These are phyloP conservation scores for Alternaria metachromatica DNA, from an alignment of 2,329 filamentous ascomycete species.

Conservation along the genomic window DNA sequence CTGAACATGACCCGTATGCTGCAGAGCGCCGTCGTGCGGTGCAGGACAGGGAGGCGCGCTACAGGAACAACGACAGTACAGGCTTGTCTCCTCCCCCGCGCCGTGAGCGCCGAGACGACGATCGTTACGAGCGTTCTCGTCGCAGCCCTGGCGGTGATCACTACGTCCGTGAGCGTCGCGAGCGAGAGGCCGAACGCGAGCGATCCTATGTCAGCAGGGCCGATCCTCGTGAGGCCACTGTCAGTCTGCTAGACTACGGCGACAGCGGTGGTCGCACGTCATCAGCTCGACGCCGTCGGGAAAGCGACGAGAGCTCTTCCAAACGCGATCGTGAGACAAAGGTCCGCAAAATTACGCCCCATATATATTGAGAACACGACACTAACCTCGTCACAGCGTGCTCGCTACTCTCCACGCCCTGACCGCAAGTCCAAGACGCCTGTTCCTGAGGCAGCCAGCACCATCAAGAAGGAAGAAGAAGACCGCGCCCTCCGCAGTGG, in stretches of 20 bases:
- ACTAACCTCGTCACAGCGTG: slow-evolving; percentile 32
- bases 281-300: slow-evolving; percentile 72
- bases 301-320: slow-evolving; percentile 66
- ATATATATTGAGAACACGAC: slow-evolving; percentile 1
- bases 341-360: slow-evolving; percentile 38
- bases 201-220: slow-evolving; percentile 79
- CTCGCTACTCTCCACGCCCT: slow-evolving; percentile 61
- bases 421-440: slow-evolving; percentile 67
- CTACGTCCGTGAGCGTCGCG: slow-evolving; percentile 86
- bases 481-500: slow-evolving; percentile 77
- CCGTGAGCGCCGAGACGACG: slow-evolving; percentile 50
- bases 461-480: slow-evolving; percentile 57
- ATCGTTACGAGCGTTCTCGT: slow-evolving; percentile 57
- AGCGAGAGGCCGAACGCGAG: slow-evolving; percentile 89
- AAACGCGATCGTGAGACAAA: slow-evolving; percentile 53
- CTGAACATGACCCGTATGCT: slow-evolving; percentile 94
- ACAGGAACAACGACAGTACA: slow-evolving; percentile 80
- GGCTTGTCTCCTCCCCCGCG: slow-evolving; percentile 60
- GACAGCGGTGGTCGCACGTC: slow-evolving; percentile 63
- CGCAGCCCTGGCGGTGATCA: slow-evolving; percentile 65
- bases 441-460: slow-evolving; percentile 29
- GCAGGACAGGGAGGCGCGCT: slow-evolving; percentile 91
- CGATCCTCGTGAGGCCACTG: slow-evolving; percentile 73
- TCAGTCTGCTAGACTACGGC: slow-evolving; percentile 91
- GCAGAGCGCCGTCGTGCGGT: slow-evolving; percentile 93